Conservation (phyloP, 371 early-diverging fungal species). For the Lichtheimia ornata region DNA sequence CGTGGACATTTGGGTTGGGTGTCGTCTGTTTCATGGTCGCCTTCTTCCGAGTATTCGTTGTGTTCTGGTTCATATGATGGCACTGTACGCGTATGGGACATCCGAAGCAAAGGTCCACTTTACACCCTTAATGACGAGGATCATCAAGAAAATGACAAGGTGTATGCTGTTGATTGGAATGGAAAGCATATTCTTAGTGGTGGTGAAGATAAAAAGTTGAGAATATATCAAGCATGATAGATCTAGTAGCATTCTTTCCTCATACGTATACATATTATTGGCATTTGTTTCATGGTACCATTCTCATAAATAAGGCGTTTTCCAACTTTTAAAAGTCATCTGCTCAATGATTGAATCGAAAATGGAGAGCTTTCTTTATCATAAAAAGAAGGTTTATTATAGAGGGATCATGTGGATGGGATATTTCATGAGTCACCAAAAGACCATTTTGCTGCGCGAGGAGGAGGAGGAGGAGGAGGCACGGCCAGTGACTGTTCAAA, state of each 20-base stretch:
- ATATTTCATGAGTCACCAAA: too few species aligned
- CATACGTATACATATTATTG: background rate
- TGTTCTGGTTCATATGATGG: slow-evolving; percentile 87
- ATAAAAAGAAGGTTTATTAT: too few species aligned
- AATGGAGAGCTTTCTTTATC: too few species aligned
- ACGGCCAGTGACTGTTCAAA: too few species aligned
- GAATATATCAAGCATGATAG: slow-evolving; percentile 63
- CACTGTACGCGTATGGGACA: slow-evolving; percentile 92
- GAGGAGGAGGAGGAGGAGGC: too few species aligned
- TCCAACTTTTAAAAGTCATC: too few species aligned
- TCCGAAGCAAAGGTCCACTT: slow-evolving; percentile 80
- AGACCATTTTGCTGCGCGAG: too few species aligned
- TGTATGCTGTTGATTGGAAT: slow-evolving; percentile 82
- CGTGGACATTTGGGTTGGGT: slow-evolving; percentile 83
- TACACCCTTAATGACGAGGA: slow-evolving; percentile 61
- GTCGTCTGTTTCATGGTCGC: slow-evolving; percentile 84
- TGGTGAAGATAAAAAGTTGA: slow-evolving; percentile 83
- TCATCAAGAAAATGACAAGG: slow-evolving; percentile 60
- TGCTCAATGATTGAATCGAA: too few species aligned
- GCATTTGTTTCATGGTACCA: too few species aligned
- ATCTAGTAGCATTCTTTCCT: background rate
- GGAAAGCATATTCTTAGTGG: slow-evolving; percentile 74
- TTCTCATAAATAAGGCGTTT: too few species aligned
- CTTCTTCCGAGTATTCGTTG: slow-evolving; percentile 70
- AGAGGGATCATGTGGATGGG: too few species aligned